These are phyloP conservation scores for Anaeromyces robustus DNA, from an alignment of 192 early-diverging fungal genomes.

Conservation along the genomic window DNA sequence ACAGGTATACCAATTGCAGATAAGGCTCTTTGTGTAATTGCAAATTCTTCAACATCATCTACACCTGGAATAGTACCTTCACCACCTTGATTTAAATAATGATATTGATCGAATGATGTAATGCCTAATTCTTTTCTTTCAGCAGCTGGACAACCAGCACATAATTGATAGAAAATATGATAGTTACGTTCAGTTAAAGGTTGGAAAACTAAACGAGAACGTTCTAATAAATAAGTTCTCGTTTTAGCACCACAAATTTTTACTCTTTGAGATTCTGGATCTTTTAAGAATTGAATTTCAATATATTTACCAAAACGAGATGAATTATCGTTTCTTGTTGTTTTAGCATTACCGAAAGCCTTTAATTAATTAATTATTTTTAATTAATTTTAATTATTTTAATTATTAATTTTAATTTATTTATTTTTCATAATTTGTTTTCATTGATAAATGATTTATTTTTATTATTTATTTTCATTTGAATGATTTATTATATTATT, in stretches of 20 bases:
- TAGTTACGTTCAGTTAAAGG: constrained; percentile 81
- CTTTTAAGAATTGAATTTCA: constrained; percentile 82
- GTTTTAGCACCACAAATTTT: constrained; percentile 88
- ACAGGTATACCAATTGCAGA: constrained; percentile 71
- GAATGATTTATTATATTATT: no score
- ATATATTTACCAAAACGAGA: constrained; percentile 98
- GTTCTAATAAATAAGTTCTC: constrained; percentile 90
- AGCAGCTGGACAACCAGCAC: constrained; percentile 69
- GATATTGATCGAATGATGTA: constrained; percentile 53
- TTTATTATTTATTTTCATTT: no score
- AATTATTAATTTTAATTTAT: no score
- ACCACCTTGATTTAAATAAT: constrained; percentile 77
- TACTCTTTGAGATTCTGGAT: constrained; percentile 14
- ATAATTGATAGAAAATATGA: constrained; percentile 99
- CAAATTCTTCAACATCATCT: constrained; percentile 87
- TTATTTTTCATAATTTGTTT: no score
- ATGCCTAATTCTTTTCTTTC: constrained; percentile 71
- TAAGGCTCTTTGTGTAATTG: constrained; percentile 68
- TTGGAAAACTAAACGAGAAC: constrained; percentile 89
- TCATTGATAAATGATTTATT: no score
- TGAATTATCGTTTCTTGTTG: constrained; percentile 95
- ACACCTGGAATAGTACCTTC: constrained; percentile 64
- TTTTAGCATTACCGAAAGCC: constrained; percentile 98
- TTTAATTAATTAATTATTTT: constrained; percentile 20
- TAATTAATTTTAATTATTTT: no score